phyloP scores from a whole-genome alignment of 2,329 filamentous ascomycete species.

The Aureobasidium subglaciale region DNA sequence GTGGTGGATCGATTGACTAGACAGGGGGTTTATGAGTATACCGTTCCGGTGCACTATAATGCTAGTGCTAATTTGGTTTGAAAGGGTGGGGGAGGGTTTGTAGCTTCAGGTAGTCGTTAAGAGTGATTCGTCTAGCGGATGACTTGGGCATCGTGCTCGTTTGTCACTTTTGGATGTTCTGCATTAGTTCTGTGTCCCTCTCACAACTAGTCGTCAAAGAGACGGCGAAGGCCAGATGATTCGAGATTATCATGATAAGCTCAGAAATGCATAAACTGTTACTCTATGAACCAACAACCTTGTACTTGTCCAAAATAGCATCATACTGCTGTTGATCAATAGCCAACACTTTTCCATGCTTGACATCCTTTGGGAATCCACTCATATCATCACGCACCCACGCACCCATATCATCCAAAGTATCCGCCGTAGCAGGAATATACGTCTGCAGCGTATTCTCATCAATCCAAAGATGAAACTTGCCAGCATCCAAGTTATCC shows the following conservation, averaged over 20 bases:
- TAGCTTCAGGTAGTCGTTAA: neutral
- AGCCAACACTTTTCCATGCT: neutral
- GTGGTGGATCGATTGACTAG: constrained; percentile 10
- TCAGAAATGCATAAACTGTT: too few relatives aligned
- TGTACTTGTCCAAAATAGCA: neutral
- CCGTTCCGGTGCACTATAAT: neutral
- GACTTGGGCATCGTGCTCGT: too few relatives aligned
- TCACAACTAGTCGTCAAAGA: too few relatives aligned
- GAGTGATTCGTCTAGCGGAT: too few relatives aligned
- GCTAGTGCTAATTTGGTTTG: constrained; percentile 3
- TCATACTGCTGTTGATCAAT: neutral
- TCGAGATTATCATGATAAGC: too few relatives aligned
- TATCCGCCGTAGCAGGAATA: neutral
- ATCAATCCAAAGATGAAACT: constrained; percentile 2
- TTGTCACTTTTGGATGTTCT: too few relatives aligned
- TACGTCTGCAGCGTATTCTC: constrained; percentile 4
- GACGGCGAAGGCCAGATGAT: too few relatives aligned
- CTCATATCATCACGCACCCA: constrained; percentile 2
- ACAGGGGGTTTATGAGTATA: constrained; percentile 1
- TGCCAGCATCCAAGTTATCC: neutral
- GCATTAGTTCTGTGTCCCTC: too few relatives aligned
- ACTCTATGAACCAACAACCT: neutral
- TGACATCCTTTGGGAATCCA: neutral
- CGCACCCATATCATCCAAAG: constrained; percentile 5
- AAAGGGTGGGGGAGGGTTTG: neutral